Conservation (phyloP, 2,329 filamentous ascomycete genomes). For the Penicillium griseofulvum region DNA sequence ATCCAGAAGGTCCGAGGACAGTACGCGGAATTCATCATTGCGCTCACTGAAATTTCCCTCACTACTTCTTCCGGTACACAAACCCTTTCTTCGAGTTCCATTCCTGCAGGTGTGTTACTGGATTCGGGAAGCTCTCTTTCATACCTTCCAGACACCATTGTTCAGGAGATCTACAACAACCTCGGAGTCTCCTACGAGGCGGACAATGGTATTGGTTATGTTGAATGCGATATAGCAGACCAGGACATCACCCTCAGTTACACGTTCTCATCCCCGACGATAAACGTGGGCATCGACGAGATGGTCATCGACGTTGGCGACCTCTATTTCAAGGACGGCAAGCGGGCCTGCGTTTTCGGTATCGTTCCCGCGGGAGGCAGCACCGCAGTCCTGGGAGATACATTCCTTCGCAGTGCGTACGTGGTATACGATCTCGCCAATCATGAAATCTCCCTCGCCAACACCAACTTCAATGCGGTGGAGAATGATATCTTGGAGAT, state of each 20-base stretch:
- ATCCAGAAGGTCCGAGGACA: conserved; percentile 54
- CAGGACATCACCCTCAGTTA: conserved; percentile 54
- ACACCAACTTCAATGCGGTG: conserved; percentile 60
- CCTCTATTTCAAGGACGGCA: conserved; percentile 34
- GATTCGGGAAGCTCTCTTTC: conserved; percentile 43
- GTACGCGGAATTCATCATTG: conserved; percentile 66
- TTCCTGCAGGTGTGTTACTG: conserved; percentile 44
- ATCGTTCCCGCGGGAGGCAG: conserved; percentile 50
- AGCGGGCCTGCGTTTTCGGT: conserved; percentile 46
- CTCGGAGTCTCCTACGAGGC: conserved; percentile 61
- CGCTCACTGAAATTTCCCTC: conserved; percentile 59
- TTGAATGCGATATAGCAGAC: conserved; percentile 54
- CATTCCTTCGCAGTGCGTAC: conserved; percentile 62
- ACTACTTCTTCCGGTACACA: conserved; percentile 20
- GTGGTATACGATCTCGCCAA: conserved; percentile 61
- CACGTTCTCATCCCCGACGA: conserved; percentile 55
- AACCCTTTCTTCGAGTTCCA: conserved; percentile 33
- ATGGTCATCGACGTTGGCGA: conserved; percentile 54
- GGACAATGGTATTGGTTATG: conserved; percentile 52
- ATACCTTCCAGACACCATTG: conserved; percentile 37
- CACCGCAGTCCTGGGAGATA: conserved; percentile 58
- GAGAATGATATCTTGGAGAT: conserved; percentile 54
- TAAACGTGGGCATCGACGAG: conserved; percentile 56
- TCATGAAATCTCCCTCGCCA: conserved; percentile 61
- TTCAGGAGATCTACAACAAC: conserved; percentile 52